phyloP scores from a whole-genome alignment of 2,329 filamentous ascomycete genomes.

The Drechslerella dactyloides region DNA sequence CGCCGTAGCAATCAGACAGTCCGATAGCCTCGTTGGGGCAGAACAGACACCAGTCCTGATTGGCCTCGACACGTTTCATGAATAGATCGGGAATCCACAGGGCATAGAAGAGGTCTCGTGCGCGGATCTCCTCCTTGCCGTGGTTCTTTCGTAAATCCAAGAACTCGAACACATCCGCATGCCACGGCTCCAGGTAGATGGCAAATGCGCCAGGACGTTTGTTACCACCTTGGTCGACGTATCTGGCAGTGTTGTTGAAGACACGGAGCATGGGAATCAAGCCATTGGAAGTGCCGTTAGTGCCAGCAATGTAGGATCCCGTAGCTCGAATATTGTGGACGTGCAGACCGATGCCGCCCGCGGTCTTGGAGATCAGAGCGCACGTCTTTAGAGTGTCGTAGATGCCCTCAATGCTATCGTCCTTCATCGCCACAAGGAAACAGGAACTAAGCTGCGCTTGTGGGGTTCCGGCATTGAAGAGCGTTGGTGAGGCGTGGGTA shows the following conservation, averaged over 20 bases:
- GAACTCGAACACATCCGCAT: conserved; percentile 96
- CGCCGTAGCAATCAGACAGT: conserved; percentile 93
- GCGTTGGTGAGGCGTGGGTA: conserved; percentile 94
- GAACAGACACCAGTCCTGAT: conserved; percentile 96
- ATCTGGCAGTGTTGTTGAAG: conserved; percentile 98
- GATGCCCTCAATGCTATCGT: conserved; percentile 98
- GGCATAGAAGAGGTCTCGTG: conserved; percentile 95
- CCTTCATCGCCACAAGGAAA: conserved; percentile 99
- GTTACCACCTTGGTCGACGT: conserved; percentile 98
- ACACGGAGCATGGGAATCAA: conserved; percentile 97
- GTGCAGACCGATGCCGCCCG: conserved; percentile 95
- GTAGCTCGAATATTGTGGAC: conserved; percentile 96
- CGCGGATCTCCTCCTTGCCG: conserved; percentile 96
- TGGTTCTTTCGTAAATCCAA: conserved; percentile 99
- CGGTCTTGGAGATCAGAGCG: conserved; percentile 99
- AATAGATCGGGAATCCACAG: conserved; percentile 99
- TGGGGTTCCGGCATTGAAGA: conserved; percentile 97
- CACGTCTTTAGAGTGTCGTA: conserved; percentile 99
- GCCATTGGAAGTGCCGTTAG: conserved; percentile 97
- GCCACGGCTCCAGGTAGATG: conserved; percentile 99
- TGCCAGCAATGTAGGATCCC: conserved; percentile 96
- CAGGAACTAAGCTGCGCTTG: conserved; percentile 94
- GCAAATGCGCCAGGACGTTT: conserved; percentile 98
- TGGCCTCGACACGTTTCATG: conserved; percentile 99
- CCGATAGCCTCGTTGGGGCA: conserved; percentile 96